Base-by-base conservation (phyloP, 2,329 filamentous ascomycete species). In the Ramularia endophylla region DNA sequence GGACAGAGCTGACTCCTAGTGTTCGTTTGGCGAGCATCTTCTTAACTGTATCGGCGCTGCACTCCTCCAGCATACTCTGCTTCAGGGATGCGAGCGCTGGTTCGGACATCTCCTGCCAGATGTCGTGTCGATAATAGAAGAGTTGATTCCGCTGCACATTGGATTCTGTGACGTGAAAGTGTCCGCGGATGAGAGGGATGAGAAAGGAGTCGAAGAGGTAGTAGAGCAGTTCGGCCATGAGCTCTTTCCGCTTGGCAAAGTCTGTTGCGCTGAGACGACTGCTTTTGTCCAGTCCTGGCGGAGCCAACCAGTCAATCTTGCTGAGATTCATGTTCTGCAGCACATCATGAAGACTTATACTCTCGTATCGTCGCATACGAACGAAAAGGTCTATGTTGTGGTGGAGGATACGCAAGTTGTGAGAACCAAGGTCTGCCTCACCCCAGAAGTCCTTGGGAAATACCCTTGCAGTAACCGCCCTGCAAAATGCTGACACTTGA, bases 111-210 rank as follows among this genome's bases (percentile, higher is more conserved):
- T 74, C 74, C 37, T 77, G 79, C 92, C 92, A 98, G 8, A 92
- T 73, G 62, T 98, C 92, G 51, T 98, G 92, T 3, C 90, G 84
- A 60, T 95, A 97, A 65, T 87, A 98, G 63, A 94, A 95, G 1
- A 97, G 67, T 19, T 80, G 79, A 54, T 92, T 87, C 12, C 83
- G 81, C 58, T 95, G 80, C 1, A 73, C 71, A 48, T 80, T 88
- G 0, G 88, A 92, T 62, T 98, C 92, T 0, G 92, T 98, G 27
- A 95, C 85, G 58, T 97, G 90, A 57, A 98, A 98, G 56, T 92
- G 89, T 48, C 78, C 81, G 25, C 86, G 80, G 35, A 97, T 76
- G 6, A 98, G 72, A 8, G 92, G 90, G 54, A 97, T 85, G 41
- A 98, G 60, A 16, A 95, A 72, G 0, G 89, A 95, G 63, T 98